Evolutionary conservation across 2,329 filamentous ascomycete species (phyloP).

Genomic region (Phyllosticta paracitricarpa): DNA sequence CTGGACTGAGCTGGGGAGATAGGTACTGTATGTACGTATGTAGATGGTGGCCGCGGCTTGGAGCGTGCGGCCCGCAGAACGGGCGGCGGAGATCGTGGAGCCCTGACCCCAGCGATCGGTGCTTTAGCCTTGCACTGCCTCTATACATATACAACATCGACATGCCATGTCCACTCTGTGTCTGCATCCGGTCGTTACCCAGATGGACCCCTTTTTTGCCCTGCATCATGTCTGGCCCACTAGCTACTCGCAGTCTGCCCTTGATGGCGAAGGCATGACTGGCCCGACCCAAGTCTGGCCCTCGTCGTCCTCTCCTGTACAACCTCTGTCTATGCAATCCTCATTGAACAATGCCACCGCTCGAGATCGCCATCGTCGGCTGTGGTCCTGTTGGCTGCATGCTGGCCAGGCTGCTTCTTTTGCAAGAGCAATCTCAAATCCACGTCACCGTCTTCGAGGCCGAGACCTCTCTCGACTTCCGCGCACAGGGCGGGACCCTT

Average conservation of each 20-base stretch:
- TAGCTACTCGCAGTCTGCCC: background rate
- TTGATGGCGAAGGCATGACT: background rate
- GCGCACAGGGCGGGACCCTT: slow-evolving; percentile 27
- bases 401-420: slow-evolving; percentile 26
- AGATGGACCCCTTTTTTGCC: background rate
- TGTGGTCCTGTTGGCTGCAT: slow-evolving; percentile 25
- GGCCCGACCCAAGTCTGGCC: background rate
- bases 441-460: slow-evolving; percentile 23
- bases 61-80: background rate
- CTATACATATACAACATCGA: no score
- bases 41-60: background rate
- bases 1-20: background rate
- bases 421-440: slow-evolving; percentile 9
- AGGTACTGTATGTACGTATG: no score
- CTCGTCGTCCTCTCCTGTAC: background rate
- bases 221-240: background rate
- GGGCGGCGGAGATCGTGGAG: background rate
- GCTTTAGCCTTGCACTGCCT: background rate
- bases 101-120: background rate
- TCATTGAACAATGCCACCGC: background rate
- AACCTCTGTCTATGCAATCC: background rate
- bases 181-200: background rate
- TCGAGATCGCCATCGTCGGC: slow-evolving; percentile 24
- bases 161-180: background rate
- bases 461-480: slow-evolving; percentile 19